These are phyloP conservation scores for Pelargonium myrrhifolium DNA, from an alignment of 441 rosid genomes.

Conservation along the genomic window DNA sequence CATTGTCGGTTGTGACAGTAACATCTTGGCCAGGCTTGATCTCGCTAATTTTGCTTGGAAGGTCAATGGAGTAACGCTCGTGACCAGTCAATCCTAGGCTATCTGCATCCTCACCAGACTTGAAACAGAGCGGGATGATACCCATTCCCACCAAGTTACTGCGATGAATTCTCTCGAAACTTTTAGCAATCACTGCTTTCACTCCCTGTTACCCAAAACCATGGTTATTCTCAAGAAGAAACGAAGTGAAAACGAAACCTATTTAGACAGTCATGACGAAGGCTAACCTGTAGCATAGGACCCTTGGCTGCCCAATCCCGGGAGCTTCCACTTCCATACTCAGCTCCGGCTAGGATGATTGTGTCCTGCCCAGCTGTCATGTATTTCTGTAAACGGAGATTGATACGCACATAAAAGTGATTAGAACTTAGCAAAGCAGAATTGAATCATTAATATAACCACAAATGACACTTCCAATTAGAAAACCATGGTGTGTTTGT, in stretches of 20 bases:
- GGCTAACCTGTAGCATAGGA: constrained; percentile 74
- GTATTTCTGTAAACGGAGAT: constrained; percentile 56
- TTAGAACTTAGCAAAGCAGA: neutral
- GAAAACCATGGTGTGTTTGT: neutral
- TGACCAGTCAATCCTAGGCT: constrained; percentile 80
- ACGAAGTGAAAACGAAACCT: neutral
- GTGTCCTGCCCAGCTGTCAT: constrained; percentile 69
- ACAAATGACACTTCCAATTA: neutral
- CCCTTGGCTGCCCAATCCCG: constrained; percentile 99
- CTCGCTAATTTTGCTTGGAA: constrained; percentile 58
- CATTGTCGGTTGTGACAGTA: constrained; percentile 65
- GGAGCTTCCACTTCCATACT: constrained; percentile 98
- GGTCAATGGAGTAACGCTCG: constrained; percentile 80
- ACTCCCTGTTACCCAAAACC: constrained; percentile 54
- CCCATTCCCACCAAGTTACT: constrained; percentile 99
- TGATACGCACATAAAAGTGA: neutral
- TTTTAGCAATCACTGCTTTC: constrained; percentile 91
- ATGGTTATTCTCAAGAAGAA: neutral
- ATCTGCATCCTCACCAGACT: constrained; percentile 88
- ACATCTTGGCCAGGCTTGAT: constrained; percentile 96
- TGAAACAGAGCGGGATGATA: constrained; percentile 81
- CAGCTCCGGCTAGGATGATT: constrained; percentile 87
- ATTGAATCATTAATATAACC: neutral
- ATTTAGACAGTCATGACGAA: neutral
- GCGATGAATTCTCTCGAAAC: constrained; percentile 96